These are phyloP conservation scores for Tilletia caries DNA, from an alignment of 1,284 basidiomycete species.

Conservation along the genomic window DNA sequence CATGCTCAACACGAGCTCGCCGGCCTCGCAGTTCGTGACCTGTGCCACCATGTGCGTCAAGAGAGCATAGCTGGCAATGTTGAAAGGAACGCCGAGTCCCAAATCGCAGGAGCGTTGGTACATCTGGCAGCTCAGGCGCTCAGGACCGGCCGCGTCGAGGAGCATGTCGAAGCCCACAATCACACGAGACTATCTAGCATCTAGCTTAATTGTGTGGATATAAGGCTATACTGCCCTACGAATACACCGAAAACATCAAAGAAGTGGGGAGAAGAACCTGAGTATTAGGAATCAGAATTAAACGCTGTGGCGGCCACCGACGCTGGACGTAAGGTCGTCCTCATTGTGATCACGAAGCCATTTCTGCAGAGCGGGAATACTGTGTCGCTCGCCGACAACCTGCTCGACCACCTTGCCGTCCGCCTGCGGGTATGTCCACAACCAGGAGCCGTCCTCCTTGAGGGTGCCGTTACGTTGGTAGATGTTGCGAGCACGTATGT, in stretches of 20 bases:
- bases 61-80: constrained; percentile 95
- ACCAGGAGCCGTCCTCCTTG: constrained; percentile 40
- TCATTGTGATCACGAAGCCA: constrained; percentile 50
- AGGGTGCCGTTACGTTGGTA: constrained; percentile 49
- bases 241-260: no score
- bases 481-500: constrained; percentile 42
- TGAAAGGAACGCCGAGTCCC: constrained; percentile 89
- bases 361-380: constrained; percentile 43
- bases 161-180: no score
- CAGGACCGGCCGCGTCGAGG: constrained; percentile 54
- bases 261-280: background rate
- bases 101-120: constrained; percentile 96
- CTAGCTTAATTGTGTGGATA: no score
- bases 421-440: constrained; percentile 51
- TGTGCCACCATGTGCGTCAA: constrained; percentile 94
- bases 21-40: constrained; percentile 78
- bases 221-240: no score
- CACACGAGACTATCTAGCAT: no score
- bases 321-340: constrained; percentile 49
- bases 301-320: constrained; percentile 18
- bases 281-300: background rate
- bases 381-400: constrained; percentile 45
- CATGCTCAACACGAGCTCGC: constrained; percentile 83
- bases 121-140: constrained; percentile 93
- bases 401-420: constrained; percentile 38